phyloP scores from a whole-genome alignment of 352 stramenopile species.

The Pythium rishiriense region DNA sequence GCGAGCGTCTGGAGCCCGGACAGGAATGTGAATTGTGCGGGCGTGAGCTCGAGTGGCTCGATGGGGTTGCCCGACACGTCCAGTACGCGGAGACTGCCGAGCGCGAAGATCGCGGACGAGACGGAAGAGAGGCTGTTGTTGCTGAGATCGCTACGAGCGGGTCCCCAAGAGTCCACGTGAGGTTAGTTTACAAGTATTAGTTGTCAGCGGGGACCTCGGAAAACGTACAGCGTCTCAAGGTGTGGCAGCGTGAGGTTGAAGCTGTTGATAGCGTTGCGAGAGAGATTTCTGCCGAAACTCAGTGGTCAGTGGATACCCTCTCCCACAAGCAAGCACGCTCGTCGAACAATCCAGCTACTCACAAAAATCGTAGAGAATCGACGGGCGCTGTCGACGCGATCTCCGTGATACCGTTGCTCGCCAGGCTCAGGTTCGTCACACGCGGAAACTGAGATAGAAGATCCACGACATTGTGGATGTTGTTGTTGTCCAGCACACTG shows the following conservation, averaged over 20 bases:
- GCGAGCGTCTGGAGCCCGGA: constrained; percentile 29
- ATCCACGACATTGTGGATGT: constrained; percentile 1
- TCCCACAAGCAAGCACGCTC: too few relatives aligned
- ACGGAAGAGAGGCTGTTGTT: constrained; percentile 15
- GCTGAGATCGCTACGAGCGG: constrained; percentile 19
- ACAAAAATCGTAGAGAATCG: constrained; percentile 14
- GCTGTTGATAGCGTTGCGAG: constrained; percentile 15
- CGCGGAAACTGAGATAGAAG: constrained; percentile 10
- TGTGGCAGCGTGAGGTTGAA: constrained; percentile 7
- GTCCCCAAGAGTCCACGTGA: too few relatives aligned
- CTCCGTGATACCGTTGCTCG: constrained; percentile 12
- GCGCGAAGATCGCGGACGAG: constrained; percentile 13
- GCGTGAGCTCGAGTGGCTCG: constrained; percentile 29
- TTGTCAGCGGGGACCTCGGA: too few relatives aligned
- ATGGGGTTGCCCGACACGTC: constrained; percentile 39
- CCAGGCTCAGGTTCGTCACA: constrained; percentile 15
- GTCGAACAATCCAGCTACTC: too few relatives aligned
- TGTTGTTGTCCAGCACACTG: constrained; percentile 20
- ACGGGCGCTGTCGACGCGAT: not conserved
- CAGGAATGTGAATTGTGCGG: constrained; percentile 35
- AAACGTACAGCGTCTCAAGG: constrained; percentile 21
- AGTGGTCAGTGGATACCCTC: too few relatives aligned
- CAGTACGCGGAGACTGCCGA: constrained; percentile 17
- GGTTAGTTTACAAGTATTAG: too few relatives aligned
- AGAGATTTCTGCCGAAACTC: not conserved